Base-by-base conservation (phyloP, 768 basidiomycete species). In the Paxillus rubicundulus region DNA sequence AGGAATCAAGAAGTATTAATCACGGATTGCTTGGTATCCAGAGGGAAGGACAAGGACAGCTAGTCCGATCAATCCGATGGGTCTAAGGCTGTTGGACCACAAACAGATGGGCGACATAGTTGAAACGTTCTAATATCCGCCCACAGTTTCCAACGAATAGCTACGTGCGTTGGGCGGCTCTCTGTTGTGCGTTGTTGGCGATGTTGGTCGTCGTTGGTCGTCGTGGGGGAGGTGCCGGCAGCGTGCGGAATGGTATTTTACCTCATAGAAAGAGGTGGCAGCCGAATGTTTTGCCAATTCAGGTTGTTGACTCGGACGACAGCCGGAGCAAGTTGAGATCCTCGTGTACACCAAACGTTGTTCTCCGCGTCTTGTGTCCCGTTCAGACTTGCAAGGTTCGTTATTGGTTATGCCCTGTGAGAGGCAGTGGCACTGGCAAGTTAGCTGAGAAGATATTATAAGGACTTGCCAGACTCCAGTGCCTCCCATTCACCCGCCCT, bases 331-430 rank as follows among this genome's bases (percentile, higher is more conserved):
- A 14, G 10, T 18, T 12, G 46, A 24, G 34, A 45, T 50, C 49
- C 52, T 50, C 52, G 52, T 52, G 49, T 21, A 33, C 16, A 52
- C 8, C 21, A 51, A 54, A 54, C 49, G 53, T 45, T 51, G 49
- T 32, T 44, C 18, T 24, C 33, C 28, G 32, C 24, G 39, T 28
- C 32, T 38, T 54, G 30, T 41, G 30, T 28, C 50, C 41, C 32
- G 44, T 38, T 28, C 33, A 37, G 42, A 24, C 24, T 24, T 4
- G 24, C 4, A 38, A 21, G 18, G 5, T 20, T 45, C 5, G 47
- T 44, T 44, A 27, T 44, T 44, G 42, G 12, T 3, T 30, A 21
- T 47, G 46, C 47, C 49, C 24, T 47, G 36, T 37, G 36, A 38
- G 30, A 21, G 41, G 24, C 41, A 27, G 27, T n/a, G 16, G 16